Percentiles rank a stretch among this genome's conserved stretches.
Evolutionary conservation across 805 yeast genomes (phyloP).

Genomic region (Suhomyces xylopsoci): DNA sequence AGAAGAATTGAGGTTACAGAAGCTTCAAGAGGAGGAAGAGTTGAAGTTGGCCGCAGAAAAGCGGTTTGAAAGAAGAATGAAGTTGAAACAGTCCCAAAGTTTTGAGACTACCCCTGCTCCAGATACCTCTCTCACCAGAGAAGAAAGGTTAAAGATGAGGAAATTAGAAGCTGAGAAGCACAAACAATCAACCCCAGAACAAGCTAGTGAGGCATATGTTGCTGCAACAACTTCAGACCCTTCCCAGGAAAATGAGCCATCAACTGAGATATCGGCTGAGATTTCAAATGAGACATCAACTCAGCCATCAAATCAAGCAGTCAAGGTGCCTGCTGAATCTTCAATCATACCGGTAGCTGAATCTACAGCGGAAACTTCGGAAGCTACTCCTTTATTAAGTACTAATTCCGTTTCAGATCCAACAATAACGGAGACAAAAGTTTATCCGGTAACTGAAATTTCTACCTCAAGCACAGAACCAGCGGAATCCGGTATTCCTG

Average conservation of each 20-base stretch:
- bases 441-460: neutral
- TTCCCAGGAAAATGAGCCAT: neutral
- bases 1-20: conserved; percentile 52
- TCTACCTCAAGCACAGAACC: neutral
- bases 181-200: neutral
- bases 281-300: neutral
- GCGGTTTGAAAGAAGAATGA: conserved; percentile 41
- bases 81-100: conserved; percentile 27
- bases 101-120: conserved; percentile 6
- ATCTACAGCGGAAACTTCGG: neutral
- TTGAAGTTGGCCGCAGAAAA: conserved; percentile 42
- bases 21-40: conserved; percentile 45
- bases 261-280: too few species aligned
- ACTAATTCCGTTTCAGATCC: neutral
- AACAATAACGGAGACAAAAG: neutral
- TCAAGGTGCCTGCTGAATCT: neutral
- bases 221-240: neutral
- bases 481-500: neutral
- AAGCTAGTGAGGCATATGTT: neutral
- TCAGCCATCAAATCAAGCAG: neutral
- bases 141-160: conserved; percentile 33
- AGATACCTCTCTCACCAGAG: conserved; percentile 23
- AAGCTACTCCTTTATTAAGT: neutral
- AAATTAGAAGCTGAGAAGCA: conserved; percentile 13
- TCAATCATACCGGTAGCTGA: neutral